phyloP scores from a whole-genome alignment of 768 basidiomycete species.

The Mycena alexandri region DNA sequence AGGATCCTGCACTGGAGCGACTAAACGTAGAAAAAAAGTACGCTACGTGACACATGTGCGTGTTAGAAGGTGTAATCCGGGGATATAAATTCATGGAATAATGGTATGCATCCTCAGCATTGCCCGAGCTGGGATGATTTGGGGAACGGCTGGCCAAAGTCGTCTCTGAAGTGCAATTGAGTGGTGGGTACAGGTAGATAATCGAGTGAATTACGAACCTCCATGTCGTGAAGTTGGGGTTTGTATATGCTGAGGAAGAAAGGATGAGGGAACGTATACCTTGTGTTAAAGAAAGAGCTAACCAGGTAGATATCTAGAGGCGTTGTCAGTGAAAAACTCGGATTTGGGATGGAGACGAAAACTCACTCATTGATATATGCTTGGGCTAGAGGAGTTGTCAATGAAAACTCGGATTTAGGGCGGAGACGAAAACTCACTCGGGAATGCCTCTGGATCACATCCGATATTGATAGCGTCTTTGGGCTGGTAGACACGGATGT shows the following conservation, averaged over 20 bases:
- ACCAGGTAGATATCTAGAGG: conserved; percentile 10
- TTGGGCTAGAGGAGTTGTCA: conserved; percentile 36
- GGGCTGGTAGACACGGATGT: conserved; percentile 92
- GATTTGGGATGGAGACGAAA: conserved; percentile 42
- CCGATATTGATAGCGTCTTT: conserved; percentile 79
- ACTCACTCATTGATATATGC: conserved; percentile 81
- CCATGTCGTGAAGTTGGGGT: conserved; percentile 87
- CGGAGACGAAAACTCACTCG: conserved; percentile 66
- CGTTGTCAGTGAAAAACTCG: background rate
- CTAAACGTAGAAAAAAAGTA: conserved; percentile 12
- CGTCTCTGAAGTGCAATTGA: conserved; percentile 43
- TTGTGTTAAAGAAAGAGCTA: background rate
- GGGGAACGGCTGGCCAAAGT: conserved; percentile 76
- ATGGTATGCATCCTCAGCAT: conserved; percentile 56
- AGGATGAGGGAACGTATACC: background rate
- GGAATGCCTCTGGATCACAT: conserved; percentile 84
- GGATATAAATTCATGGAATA: conserved; percentile 5
- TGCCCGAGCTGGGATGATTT: conserved; percentile 72
- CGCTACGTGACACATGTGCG: conserved; percentile 13
- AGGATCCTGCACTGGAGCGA: background rate
- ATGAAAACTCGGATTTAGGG: background rate
- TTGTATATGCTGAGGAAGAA: conserved; percentile 75
- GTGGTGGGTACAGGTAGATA: background rate
- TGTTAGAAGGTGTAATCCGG: conserved; percentile 10
- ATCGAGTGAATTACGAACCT: conserved; percentile 26